Conservation (phyloP, 2,329 filamentous ascomycete genomes). For the Neonectria hederae region DNA sequence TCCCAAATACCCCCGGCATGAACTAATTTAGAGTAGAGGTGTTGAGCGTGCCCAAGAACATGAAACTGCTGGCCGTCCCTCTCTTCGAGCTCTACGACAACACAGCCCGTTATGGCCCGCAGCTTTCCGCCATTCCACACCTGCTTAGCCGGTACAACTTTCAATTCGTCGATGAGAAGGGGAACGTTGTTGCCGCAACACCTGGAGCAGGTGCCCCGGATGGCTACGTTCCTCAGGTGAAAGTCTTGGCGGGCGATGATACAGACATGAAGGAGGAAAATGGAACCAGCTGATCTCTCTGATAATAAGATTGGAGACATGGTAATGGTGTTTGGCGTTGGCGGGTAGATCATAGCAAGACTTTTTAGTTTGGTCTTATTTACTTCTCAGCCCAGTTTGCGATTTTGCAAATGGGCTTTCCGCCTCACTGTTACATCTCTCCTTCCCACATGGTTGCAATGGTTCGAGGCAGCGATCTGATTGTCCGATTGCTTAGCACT, state of each 20-base stretch:
- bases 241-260: constrained; percentile 71
- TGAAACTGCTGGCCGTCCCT: constrained; percentile 97
- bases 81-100: constrained; percentile 99
- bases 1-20: background rate
- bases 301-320: constrained; percentile 38
- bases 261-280: constrained; percentile 68
- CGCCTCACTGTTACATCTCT: constrained; percentile 54
- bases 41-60: constrained; percentile 97
- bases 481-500: constrained; percentile 90
- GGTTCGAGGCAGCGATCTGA: constrained; percentile 80
- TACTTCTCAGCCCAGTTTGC: background rate
- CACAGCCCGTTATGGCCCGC: constrained; percentile 91
- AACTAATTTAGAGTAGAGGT: constrained; percentile 69
- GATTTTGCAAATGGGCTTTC: background rate
- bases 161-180: constrained; percentile 94
- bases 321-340: constrained; percentile 51
- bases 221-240: constrained; percentile 69
- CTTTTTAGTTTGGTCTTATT: constrained; percentile 29
- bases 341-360: constrained; percentile 22
- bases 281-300: constrained; percentile 44
- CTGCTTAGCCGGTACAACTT: constrained; percentile 96
- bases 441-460: constrained; percentile 96
- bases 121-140: constrained; percentile 95
- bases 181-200: constrained; percentile 85
- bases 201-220: constrained; percentile 72